phyloP scores from a whole-genome alignment of 2,329 filamentous ascomycete genomes.

The Penicillium sp. region DNA sequence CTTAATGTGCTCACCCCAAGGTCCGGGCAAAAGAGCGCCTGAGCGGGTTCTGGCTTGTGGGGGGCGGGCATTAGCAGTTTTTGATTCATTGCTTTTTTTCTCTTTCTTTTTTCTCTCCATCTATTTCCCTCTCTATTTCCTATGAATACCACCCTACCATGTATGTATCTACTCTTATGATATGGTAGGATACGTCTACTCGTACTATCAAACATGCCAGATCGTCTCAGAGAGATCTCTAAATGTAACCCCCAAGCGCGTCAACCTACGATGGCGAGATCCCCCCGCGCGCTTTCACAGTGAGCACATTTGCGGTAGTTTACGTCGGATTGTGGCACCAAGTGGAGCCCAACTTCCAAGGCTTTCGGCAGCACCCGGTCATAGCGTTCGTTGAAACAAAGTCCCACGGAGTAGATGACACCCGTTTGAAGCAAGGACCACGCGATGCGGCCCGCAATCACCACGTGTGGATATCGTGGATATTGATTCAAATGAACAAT shows the following conservation, averaged over 20 bases:
- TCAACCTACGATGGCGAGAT: background rate
- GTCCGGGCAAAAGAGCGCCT: background rate
- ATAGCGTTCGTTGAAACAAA: background rate
- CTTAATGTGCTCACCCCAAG: constrained; percentile 2
- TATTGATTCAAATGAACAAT: background rate
- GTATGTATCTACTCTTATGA: background rate
- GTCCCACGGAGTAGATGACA: background rate
- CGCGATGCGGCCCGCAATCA: background rate
- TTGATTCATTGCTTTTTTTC: background rate
- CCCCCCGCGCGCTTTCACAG: background rate
- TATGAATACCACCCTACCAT: no score
- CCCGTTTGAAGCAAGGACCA: background rate
- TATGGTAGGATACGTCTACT: no score
- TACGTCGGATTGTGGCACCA: background rate
- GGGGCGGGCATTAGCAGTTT: background rate
- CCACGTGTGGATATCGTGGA: background rate
- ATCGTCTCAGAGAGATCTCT: background rate
- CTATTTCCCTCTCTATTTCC: background rate
- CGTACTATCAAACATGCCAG: background rate
- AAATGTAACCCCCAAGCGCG: background rate
- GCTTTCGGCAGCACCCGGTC: constrained; percentile 5
- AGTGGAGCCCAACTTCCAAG: constrained; percentile 11
- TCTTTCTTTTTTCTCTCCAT: background rate
- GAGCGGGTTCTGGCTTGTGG: background rate
- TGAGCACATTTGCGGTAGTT: constrained; percentile 25